phyloP scores from a whole-genome alignment of 2,329 filamentous ascomycete species.

The Cordyceps fumosorosea region DNA sequence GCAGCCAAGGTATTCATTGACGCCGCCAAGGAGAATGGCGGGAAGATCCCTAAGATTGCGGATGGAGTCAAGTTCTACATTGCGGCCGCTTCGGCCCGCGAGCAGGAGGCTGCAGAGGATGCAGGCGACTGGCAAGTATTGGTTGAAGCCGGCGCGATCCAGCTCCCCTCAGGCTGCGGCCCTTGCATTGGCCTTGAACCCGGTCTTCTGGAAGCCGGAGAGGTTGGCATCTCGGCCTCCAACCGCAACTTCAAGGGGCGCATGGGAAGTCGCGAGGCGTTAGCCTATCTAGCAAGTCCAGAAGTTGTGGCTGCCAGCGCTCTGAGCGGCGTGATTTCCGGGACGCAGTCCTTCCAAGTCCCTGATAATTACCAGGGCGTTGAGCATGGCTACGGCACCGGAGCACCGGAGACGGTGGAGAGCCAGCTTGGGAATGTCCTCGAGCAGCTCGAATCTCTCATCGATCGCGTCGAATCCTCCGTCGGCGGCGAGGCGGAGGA shows the following conservation, averaged over 20 bases:
- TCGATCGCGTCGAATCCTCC: slow-evolving; percentile 14
- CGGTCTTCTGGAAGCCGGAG: slow-evolving; percentile 75
- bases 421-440: slow-evolving; percentile 2
- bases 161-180: slow-evolving; percentile 68
- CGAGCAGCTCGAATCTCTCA: slow-evolving; percentile 17
- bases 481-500: not conserved
- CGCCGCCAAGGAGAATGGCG: slow-evolving; percentile 57
- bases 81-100: slow-evolving; percentile 71
- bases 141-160: slow-evolving; percentile 68
- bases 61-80: slow-evolving; percentile 80
- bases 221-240: slow-evolving; percentile 74
- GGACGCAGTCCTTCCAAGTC: slow-evolving; percentile 71
- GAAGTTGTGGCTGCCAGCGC: slow-evolving; percentile 91
- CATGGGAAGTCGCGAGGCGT: slow-evolving; percentile 64
- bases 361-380: slow-evolving; percentile 39
- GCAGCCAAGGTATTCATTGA: slow-evolving; percentile 83
- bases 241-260: slow-evolving; percentile 77
- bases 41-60: slow-evolving; percentile 62
- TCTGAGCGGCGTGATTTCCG: slow-evolving; percentile 61
- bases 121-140: slow-evolving; percentile 80
- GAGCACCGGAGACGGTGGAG: slow-evolving; percentile 1
- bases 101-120: slow-evolving; percentile 72
- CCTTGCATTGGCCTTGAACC: slow-evolving; percentile 70
- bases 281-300: slow-evolving; percentile 81
- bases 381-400: slow-evolving; percentile 16